Conservation (phyloP, 768 basidiomycete genomes). For the Kwoniella bestiolae region DNA sequence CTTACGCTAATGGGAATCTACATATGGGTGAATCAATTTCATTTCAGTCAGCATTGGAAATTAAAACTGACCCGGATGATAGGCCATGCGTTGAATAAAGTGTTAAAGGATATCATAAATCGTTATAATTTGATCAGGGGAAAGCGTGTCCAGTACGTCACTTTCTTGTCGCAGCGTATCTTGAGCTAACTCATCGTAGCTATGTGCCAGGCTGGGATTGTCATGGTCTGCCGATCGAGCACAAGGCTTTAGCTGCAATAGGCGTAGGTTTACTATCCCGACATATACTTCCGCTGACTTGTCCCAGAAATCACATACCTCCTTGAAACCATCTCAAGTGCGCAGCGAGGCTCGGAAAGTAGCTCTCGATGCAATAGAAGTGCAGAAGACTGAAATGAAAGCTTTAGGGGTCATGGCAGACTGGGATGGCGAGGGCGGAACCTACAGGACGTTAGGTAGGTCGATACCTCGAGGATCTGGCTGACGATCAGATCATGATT, state of each 20-base stretch:
- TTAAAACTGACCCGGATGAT: neutral
- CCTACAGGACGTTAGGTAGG: conserved; percentile 84
- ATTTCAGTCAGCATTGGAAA: neutral
- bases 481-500: conserved; percentile 69
- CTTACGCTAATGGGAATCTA: conserved; percentile 93
- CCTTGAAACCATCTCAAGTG: conserved; percentile 67
- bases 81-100: conserved; percentile 97
- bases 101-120: conserved; percentile 93
- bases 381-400: conserved; percentile 78
- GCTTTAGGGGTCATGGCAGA: conserved; percentile 90
- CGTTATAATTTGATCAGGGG: conserved; percentile 82
- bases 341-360: conserved; percentile 72
- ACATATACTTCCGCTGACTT: neutral
- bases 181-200: conserved; percentile 59
- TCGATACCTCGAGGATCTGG: neutral
- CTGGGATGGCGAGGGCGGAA: conserved; percentile 66
- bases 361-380: conserved; percentile 72
- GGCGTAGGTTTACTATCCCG: conserved; percentile 60
- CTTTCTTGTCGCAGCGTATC: neutral
- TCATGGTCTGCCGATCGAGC: conserved; percentile 95
- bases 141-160: conserved; percentile 75
- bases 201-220: conserved; percentile 98
- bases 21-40: conserved; percentile 74
- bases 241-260: conserved; percentile 81
- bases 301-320: conserved; percentile 63